Base-by-base conservation (phyloP, 306 rosid species). In the Pueraria montana region DNA sequence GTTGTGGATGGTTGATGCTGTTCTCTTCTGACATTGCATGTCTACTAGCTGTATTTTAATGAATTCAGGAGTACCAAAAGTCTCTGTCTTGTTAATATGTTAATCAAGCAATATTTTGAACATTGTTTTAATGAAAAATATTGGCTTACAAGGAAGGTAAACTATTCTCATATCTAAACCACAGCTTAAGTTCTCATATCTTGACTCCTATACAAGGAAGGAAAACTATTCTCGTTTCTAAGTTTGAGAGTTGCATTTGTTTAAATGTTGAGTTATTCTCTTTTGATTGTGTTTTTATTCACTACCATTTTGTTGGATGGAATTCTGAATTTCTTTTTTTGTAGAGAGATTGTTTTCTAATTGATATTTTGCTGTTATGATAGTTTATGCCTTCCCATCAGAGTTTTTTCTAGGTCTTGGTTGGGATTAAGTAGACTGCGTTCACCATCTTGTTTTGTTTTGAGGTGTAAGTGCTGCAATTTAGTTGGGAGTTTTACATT, bases 361-460 rank as follows among this genome's bases (percentile, higher is more conserved):
- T 8, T 53, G 8, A 32, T 73, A 81, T 7, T 81, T 72, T 58
- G 21, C 42, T 26, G 26, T 4, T 26, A 23, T 36, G 43, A 43
- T 66, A 59, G 14, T 26, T 59, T 65, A 55, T 74, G 55, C 45
- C n/a, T 77, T 43, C 61, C 20, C 7, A 27, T 77, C 11, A 23
- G 43, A 23, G 69, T 64, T 63, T 21, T 27, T 20, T 49, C 55
- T 63, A 6, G 34, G 27, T 74, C 17, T 63, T 11, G 12, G 46
- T 2, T 12, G 32, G 38, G 26, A 80, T 32, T 17, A 48, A 48
- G 11, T n/a, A 14, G 18, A 13, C 12, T 42, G 26, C 30, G 43
- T 75, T 67, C 38, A 26, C 23, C 59, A 55, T 82, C 26, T 75
- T 82, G 34, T 43, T 65, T 76, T 43, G 62, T 67, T 4, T 8